These are phyloP conservation scores for Suillus subluteus DNA, from an alignment of 768 basidiomycete genomes.

Conservation along the genomic window DNA sequence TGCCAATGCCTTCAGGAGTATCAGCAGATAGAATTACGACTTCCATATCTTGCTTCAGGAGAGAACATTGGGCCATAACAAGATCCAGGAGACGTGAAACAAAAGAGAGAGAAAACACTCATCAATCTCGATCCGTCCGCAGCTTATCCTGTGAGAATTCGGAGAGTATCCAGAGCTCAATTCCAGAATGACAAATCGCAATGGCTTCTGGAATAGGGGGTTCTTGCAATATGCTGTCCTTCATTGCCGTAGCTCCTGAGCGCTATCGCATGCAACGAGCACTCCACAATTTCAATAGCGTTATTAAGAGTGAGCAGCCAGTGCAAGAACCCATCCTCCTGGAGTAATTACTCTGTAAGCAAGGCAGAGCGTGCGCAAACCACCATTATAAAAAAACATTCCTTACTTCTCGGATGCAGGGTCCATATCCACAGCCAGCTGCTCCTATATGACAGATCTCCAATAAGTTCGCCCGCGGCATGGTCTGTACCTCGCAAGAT, in stretches of 20 bases:
- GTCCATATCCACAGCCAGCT: slow-evolving; percentile 69
- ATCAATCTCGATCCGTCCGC: slow-evolving; percentile 97
- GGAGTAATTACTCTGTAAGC: slow-evolving; percentile 68
- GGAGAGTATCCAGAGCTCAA: slow-evolving; percentile 66
- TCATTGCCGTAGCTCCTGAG: slow-evolving; percentile 86
- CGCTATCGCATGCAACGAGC: slow-evolving; percentile 70
- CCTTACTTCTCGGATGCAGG: slow-evolving; percentile 69
- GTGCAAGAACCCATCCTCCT: slow-evolving; percentile 79
- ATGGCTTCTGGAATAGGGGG: slow-evolving; percentile 82
- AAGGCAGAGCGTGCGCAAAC: slow-evolving; percentile 89
- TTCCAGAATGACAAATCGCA: slow-evolving; percentile 88
- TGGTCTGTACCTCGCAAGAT: slow-evolving; percentile 75
- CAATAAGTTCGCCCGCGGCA: slow-evolving; percentile 51
- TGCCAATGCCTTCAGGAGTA: slow-evolving; percentile 60
- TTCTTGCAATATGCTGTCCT: slow-evolving; percentile 91
- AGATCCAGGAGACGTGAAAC: background rate
- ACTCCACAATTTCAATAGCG: slow-evolving; percentile 91
- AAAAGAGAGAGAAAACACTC: slow-evolving; percentile 11
- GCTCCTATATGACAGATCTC: slow-evolving; percentile 85
- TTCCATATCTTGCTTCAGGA: slow-evolving; percentile 95
- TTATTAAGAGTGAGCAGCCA: slow-evolving; percentile 80
- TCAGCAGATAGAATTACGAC: slow-evolving; percentile 95
- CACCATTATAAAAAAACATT: slow-evolving; percentile 80
- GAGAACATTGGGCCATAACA: slow-evolving; percentile 56
- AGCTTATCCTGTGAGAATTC: slow-evolving; percentile 98